Evolutionary conservation across 2,329 filamentous ascomycete species (phyloP).

Genomic region (Apiospora hydei): DNA sequence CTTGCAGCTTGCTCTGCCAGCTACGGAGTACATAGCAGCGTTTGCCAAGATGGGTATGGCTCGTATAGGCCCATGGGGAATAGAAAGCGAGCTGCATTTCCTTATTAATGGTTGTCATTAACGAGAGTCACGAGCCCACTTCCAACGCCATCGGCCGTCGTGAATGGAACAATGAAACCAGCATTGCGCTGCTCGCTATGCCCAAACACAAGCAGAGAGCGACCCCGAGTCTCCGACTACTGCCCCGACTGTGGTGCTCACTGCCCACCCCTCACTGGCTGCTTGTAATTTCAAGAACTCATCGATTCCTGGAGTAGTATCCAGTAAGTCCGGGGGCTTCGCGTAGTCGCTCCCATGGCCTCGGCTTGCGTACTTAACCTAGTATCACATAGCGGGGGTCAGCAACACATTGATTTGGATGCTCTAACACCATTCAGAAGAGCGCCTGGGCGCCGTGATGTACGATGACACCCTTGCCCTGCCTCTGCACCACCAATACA

Average conservation of each 20-base stretch:
- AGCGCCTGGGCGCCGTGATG: neutral
- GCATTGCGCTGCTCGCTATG: neutral
- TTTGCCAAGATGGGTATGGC: neutral
- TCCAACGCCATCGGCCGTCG: slow-evolving; percentile 4
- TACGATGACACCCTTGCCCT: slow-evolving; percentile 14
- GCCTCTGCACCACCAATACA: neutral
- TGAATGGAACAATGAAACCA: neutral
- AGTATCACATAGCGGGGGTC: neutral
- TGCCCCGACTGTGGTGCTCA: neutral
- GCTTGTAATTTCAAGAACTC: slow-evolving; percentile 6
- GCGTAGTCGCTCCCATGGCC: neutral
- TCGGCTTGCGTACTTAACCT: neutral
- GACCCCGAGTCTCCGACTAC: neutral
- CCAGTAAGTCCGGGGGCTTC: slow-evolving; percentile 8
- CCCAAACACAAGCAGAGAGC: neutral
- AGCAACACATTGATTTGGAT: neutral
- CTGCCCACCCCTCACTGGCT: slow-evolving; percentile 9
- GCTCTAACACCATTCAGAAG: neutral
- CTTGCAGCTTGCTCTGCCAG: neutral
- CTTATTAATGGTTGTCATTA: slow-evolving; percentile 14
- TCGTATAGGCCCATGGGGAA: slow-evolving; percentile 12
- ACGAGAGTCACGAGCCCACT: slow-evolving; percentile 4
- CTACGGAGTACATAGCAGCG: slow-evolving; percentile 10
- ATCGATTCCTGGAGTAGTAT: slow-evolving; percentile 19
- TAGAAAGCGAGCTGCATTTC: neutral